Percentiles rank a stretch among this genome's conserved stretches.
These are phyloP conservation scores for Gaultheria prostrata DNA, from an alignment of 148 eudicot genomes.

Conservation along the genomic window DNA sequence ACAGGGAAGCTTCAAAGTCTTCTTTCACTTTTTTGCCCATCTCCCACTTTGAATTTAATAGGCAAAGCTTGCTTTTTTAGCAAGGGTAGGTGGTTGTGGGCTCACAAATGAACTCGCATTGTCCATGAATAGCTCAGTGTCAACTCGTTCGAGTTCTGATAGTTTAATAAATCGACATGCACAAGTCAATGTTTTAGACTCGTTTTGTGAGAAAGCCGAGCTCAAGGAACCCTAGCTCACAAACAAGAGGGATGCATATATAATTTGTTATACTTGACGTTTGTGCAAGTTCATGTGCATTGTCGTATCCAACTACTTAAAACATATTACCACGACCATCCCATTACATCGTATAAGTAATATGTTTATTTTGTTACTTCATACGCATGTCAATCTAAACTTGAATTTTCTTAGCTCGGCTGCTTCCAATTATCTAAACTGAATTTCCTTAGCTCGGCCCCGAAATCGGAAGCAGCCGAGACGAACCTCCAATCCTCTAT, in stretches of 20 bases:
- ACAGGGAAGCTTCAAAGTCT: neutral
- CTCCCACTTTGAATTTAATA: too few relatives aligned
- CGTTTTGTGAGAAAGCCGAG: neutral
- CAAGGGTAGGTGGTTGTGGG: slow-evolving; percentile 7
- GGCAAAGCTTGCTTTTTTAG: neutral
- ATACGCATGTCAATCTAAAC: neutral
- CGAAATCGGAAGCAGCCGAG: neutral
- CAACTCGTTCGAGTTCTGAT: neutral
- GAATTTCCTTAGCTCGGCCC: neutral
- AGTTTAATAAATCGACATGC: neutral
- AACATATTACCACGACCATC: neutral
- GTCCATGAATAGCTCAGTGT: neutral
- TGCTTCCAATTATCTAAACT: neutral
- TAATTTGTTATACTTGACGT: neutral
- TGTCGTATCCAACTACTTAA: neutral
- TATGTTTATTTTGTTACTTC: neutral
- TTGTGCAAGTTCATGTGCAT: neutral
- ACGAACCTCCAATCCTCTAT: neutral
- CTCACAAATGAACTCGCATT: neutral
- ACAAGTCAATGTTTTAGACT: neutral
- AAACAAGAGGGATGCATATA: neutral
- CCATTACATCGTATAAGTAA: neutral
- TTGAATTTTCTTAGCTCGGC: neutral
- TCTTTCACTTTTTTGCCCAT: neutral
- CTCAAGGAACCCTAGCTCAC: neutral